These are phyloP conservation scores for Quercus ilex DNA, from an alignment of 306 rosid genomes.

Conservation along the genomic window DNA sequence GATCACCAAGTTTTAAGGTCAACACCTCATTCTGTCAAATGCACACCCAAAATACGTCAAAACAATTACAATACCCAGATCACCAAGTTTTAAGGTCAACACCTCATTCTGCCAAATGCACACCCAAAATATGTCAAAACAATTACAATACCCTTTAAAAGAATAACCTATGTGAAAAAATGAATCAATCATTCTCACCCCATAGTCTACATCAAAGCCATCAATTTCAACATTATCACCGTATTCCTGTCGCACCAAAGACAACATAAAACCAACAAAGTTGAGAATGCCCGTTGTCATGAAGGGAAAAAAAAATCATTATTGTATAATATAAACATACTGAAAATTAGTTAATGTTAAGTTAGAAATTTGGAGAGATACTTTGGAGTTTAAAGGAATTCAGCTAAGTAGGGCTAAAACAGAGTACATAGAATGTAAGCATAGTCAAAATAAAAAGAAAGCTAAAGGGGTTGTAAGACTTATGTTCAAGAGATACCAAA, in stretches of 20 bases:
- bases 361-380: too few relatives aligned
- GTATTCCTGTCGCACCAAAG: slow-evolving; percentile 52
- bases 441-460: too few relatives aligned
- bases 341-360: neutral
- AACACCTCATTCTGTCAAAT: slow-evolving; percentile 76
- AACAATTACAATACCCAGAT: neutral
- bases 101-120: slow-evolving; percentile 70
- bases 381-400: too few relatives aligned
- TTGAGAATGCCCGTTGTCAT: neutral
- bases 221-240: slow-evolving; percentile 72
- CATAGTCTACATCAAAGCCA: slow-evolving; percentile 88
- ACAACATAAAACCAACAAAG: slow-evolving; percentile 1
- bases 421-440: too few relatives aligned
- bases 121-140: slow-evolving; percentile 9
- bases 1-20: slow-evolving; percentile 66
- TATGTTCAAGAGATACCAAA: too few relatives aligned
- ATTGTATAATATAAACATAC: neutral
- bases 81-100: slow-evolving; percentile 68
- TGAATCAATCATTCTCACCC: slow-evolving; percentile 51
- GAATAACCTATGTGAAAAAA: slow-evolving; percentile 11
- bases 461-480: too few relatives aligned
- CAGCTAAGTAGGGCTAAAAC: too few relatives aligned
- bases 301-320: neutral
- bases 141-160: neutral
- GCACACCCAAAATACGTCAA: slow-evolving; percentile 8